Base-by-base conservation (phyloP, 2,329 filamentous ascomycete genomes). In the Trichoderma pleuroti region DNA sequence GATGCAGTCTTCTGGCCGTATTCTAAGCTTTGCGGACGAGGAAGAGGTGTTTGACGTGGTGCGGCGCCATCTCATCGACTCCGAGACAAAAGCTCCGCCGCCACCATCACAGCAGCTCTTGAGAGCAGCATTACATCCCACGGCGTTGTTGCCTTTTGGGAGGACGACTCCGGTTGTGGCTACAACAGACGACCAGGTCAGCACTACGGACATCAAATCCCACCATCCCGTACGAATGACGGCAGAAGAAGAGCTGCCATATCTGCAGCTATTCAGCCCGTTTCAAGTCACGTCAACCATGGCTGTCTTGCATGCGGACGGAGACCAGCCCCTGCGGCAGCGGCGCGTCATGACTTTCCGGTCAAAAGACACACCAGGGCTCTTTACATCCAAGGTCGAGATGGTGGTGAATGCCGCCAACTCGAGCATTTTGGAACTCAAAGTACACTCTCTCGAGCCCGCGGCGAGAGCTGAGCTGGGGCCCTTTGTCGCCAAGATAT, bases 221-320 rank as follows among this genome's bases (percentile, higher is more conserved):
- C 92, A 94, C 76, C 86, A 88, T 65, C 93, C 91, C 0, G 76
- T 89, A 2, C 84, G 84, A 1, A 84, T 94, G 81, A 84, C 87
- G 1, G 84, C 91, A 2, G 82, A 85, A 0, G 88, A 94, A 72
- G 88, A 91, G 63, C 80, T 92, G 3, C 88, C 91, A 0, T 93
- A 91, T 73, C 84, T 94, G 0, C 87, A 91, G 59, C 84, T 91
- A 10, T 93, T 96, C 75, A 92, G 88, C 0, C 88, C 91, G 0
- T 84, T 96, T 16, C 83, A 83, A 0, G 89, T 92, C 70, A 84
- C 84, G 0, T 90, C 89, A 0, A 84, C 81, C 0, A 82, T 89
- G 16, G 80, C 83, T 0, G 78, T 86, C 0, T 75, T 87, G 2
- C 83, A 86, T 0, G 56, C 77, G 8, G 72, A 75, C 2, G 75